Evolutionary conservation across 352 stramenopile genomes (phyloP).

Genomic region (Phytophthora melonis): DNA sequence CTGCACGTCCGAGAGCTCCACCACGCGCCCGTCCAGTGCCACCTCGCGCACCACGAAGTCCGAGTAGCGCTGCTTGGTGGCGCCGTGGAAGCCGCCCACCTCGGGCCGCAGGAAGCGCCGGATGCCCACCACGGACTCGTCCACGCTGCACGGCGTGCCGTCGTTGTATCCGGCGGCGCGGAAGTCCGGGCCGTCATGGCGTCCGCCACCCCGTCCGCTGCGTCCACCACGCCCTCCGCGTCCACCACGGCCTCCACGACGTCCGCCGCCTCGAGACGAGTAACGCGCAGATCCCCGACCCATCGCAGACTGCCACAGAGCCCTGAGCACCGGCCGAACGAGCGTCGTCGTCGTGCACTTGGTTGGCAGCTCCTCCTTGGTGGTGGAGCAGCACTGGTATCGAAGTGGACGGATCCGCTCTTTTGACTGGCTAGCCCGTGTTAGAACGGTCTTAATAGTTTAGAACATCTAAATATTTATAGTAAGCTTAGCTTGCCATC

Average conservation of each 20-base stretch:
- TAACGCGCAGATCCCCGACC: slow-evolving; percentile 33
- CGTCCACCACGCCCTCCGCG: slow-evolving; percentile 11
- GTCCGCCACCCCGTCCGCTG: slow-evolving; percentile 30
- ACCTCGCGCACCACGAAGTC: slow-evolving; percentile 94
- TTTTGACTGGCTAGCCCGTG: slow-evolving; percentile 28
- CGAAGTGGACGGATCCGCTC: slow-evolving; percentile 17
- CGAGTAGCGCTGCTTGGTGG: slow-evolving; percentile 92
- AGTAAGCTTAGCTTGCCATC: too few species aligned
- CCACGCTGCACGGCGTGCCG: slow-evolving; percentile 73
- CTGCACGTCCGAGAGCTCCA: slow-evolving; percentile 72
- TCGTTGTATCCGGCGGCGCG: slow-evolving; percentile 79
- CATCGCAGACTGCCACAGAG: slow-evolving; percentile 31
- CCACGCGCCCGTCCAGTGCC: slow-evolving; percentile 58
- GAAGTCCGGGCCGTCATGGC: slow-evolving; percentile 50
- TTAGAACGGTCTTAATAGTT: background rate
- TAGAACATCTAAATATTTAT: too few species aligned
- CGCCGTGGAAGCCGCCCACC: slow-evolving; percentile 80
- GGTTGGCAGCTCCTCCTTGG: background rate
- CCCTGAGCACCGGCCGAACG: slow-evolving; percentile 15
- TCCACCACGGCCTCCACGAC: slow-evolving; percentile 14
- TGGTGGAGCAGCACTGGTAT: slow-evolving; percentile 6
- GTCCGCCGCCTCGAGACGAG: slow-evolving; percentile 36
- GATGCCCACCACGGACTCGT: slow-evolving; percentile 84
- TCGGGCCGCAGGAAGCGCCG: slow-evolving; percentile 66
- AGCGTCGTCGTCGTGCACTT: slow-evolving; percentile 18